Conservation (phyloP, 1,284 basidiomycete genomes). For the Ustilago xerochloae region DNA sequence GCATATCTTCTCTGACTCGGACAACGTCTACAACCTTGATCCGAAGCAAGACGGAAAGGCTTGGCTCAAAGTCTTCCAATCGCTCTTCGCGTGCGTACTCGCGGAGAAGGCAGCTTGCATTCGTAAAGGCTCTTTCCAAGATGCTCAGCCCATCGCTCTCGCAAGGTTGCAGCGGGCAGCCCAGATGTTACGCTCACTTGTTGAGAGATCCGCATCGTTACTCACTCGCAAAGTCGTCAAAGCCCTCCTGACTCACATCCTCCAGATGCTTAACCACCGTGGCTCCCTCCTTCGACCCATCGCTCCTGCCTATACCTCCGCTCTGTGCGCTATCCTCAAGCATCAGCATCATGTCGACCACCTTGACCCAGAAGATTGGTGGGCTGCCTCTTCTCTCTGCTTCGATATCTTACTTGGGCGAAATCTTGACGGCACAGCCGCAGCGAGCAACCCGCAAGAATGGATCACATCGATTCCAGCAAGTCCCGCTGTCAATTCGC, state of each 20-base stretch:
- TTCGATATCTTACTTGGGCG: conserved; percentile 71
- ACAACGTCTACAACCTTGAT: conserved; percentile 73
- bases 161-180: conserved; percentile 76
- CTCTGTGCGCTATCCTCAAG: conserved; percentile 75
- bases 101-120: conserved; percentile 74
- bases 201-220: conserved; percentile 73
- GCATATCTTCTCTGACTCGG: conserved; percentile 74
- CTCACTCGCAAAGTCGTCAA: conserved; percentile 74
- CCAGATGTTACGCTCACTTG: conserved; percentile 77
- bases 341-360: conserved; percentile 83
- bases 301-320: conserved; percentile 83
- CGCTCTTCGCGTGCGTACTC: conserved; percentile 76
- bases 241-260: conserved; percentile 77
- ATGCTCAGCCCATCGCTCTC: conserved; percentile 70
- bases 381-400: conserved; percentile 76
- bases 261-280: conserved; percentile 74
- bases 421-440: conserved; percentile 16
- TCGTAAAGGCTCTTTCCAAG: conserved; percentile 71
- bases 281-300: conserved; percentile 75
- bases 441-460: not conserved
- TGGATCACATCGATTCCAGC: conserved; percentile 16
- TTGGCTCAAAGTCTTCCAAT: conserved; percentile 81
- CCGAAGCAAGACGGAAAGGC: conserved; percentile 70
- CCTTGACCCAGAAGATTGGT: conserved; percentile 77
- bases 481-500: not conserved